Percentiles rank a stretch among this genome's conserved stretches.
Conservation (phyloP, 2,329 filamentous ascomycete genomes). For the Penicillium sumatraense region DNA sequence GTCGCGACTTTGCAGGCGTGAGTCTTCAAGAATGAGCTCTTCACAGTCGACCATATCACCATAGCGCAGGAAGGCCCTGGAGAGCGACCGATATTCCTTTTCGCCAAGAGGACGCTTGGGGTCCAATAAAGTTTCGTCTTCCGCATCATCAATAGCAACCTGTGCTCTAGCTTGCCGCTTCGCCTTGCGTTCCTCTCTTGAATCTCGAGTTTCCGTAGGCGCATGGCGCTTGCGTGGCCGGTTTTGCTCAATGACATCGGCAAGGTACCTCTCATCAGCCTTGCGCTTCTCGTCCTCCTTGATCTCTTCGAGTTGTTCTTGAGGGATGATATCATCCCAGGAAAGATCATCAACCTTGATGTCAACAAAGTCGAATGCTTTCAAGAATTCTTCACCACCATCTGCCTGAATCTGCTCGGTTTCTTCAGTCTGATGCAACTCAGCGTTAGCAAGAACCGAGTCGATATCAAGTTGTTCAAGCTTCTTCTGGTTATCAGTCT, state of each 20-base stretch:
- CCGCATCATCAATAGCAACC: conserved; percentile 67
- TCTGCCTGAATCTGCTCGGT: conserved; percentile 93
- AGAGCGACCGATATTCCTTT: conserved; percentile 90
- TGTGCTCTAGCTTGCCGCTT: conserved; percentile 74
- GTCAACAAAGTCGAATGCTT: conserved; percentile 88
- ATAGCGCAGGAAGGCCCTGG: conserved; percentile 87
- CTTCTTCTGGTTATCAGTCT: conserved; percentile 94
- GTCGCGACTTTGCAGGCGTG: conserved; percentile 82
- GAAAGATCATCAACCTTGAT: conserved; percentile 92
- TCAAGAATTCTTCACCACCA: conserved; percentile 95
- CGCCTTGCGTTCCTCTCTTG: conserved; percentile 67
- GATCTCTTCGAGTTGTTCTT: conserved; percentile 85
- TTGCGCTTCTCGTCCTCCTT: conserved; percentile 87
- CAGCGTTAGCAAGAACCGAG: conserved; percentile 92
- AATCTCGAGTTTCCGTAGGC: conserved; percentile 56
- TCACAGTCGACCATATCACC: conserved; percentile 87
- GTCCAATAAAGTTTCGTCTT: conserved; percentile 69
- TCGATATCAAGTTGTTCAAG: conserved; percentile 98
- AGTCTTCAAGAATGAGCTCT: conserved; percentile 85
- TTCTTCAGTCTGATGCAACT: conserved; percentile 95
- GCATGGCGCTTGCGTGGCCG: conserved; percentile 75
- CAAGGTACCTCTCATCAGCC: conserved; percentile 80
- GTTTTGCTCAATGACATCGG: conserved; percentile 80
- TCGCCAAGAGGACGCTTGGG: conserved; percentile 88
- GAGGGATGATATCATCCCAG: conserved; percentile 98